Conservation (phyloP, 2,329 filamentous ascomycete species). For the Fusarium agapanthi region DNA sequence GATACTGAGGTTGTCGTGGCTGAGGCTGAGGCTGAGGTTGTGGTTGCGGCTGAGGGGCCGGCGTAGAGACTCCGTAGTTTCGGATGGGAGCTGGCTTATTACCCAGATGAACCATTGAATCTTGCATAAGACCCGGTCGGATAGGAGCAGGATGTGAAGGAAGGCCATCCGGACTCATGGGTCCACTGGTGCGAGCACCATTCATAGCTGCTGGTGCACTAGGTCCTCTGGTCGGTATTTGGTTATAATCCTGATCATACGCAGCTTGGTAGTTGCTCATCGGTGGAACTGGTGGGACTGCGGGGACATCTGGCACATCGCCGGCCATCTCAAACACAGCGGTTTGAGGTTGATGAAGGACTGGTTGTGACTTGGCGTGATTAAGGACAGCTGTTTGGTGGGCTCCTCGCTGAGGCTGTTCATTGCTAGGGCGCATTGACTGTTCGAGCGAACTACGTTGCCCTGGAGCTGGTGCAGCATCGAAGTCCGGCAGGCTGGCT, state of each 20-base stretch:
- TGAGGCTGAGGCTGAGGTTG: constrained; percentile 29
- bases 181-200: constrained; percentile 21
- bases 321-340: constrained; percentile 79
- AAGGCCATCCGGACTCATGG: constrained; percentile 54
- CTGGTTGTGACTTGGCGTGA: constrained; percentile 73
- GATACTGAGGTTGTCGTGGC: constrained; percentile 43
- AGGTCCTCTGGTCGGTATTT: constrained; percentile 43
- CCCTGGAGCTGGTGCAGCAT: constrained; percentile 48
- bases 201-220: constrained; percentile 43
- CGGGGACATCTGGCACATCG: constrained; percentile 67
- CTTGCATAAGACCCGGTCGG: constrained; percentile 68
- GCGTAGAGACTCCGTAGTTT: constrained; percentile 61
- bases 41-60: constrained; percentile 40
- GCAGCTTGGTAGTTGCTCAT: constrained; percentile 42
- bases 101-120: constrained; percentile 63
- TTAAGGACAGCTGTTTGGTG: constrained; percentile 63
- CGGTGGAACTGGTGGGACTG: constrained; percentile 48
- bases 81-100: constrained; percentile 67
- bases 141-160: constrained; percentile 70
- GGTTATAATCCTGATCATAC: constrained; percentile 39
- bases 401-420: constrained; percentile 58
- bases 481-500: constrained; percentile 53
- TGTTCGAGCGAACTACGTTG: constrained; percentile 58
- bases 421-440: constrained; percentile 52
- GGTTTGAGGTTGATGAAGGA: constrained; percentile 69